Conservation (phyloP, 179 eudicot species). For the Amaranthus tricolor region DNA sequence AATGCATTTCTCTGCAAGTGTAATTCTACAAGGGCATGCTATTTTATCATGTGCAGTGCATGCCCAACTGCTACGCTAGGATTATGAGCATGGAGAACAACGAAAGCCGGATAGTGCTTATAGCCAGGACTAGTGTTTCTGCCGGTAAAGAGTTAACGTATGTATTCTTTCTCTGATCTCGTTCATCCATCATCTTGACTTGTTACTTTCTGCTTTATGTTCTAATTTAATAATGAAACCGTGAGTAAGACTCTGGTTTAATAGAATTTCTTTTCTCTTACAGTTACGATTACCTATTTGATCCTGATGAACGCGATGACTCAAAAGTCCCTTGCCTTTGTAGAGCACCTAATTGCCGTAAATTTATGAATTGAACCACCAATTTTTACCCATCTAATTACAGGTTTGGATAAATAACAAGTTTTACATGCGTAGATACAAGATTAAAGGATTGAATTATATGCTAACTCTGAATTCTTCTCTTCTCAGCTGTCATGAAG, state of each 20-base stretch:
- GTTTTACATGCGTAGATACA: conserved; percentile 21
- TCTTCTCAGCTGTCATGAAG: not conserved
- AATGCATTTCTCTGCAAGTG: not conserved
- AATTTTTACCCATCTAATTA: conserved; percentile 10
- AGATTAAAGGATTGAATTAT: conserved; percentile 21
- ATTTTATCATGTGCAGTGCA: conserved; percentile 51
- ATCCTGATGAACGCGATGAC: conserved; percentile 76
- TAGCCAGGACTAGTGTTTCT: conserved; percentile 66
- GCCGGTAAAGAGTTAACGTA: conserved; percentile 87
- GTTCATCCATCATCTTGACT: not conserved
- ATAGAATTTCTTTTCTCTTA: not conserved
- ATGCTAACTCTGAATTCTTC: conserved; percentile 15
- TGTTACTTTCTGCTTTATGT: not conserved
- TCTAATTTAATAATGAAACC: not conserved
- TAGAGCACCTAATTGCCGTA: conserved; percentile 69
- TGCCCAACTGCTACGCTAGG: conserved; percentile 90
- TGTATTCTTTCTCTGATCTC: not conserved
- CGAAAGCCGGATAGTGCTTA: conserved; percentile 69
- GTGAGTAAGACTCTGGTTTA: not conserved
- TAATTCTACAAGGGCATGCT: not conserved
- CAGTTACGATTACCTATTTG: conserved; percentile 89
- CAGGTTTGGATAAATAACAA: conserved; percentile 9
- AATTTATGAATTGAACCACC: conserved; percentile 55
- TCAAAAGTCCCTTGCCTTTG: conserved; percentile 83
- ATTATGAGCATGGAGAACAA: conserved; percentile 62